Base-by-base conservation (phyloP, 2,329 filamentous ascomycete species). In the Diaporthe sp. region DNA sequence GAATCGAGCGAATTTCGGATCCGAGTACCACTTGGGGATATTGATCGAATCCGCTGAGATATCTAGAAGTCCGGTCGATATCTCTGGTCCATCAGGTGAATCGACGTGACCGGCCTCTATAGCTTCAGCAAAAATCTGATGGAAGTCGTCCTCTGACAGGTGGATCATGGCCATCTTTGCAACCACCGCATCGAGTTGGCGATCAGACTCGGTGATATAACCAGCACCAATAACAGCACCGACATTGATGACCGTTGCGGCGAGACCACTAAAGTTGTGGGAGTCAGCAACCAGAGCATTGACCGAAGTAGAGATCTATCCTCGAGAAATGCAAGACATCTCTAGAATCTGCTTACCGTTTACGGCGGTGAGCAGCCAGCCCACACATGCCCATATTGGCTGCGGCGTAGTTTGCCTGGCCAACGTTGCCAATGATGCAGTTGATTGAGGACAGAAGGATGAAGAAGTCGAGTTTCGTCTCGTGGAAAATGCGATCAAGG, bases 321-420 rank as follows among this genome's bases (percentile, higher is more conserved):
- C 47, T 53, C 12, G 34, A 28, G 13, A 9, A 61, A 17, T 9
- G 4, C 20, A 60, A 39, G 6, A 10, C 5, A 61, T 13, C 0
- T 17, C 34, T 5, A 42, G 25, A 10, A 10, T 47, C 42, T 31
- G 17, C 61, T 65, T 65, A 65, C 61, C 79, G 77, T 28, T 72
- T 71, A 7, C 78, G 61, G 2, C 79, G 76, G 17, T 77, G 51
- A 1, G 72, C 68, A 0, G 80, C 79, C 4, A 80, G 31, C 4
- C 71, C 58, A 58, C 65, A 71, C 76, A 80, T 77, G 78, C 82
- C 86, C 2, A 81, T 81, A 57, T 84, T 84, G 10, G 82, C 85
- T 1, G 85, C 84, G 0, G 82, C 81, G 73, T 87, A 87, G 75
- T 85, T 88, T 15, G 87, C 82, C 72, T 90, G 82, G 4, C 85